Conservation (phyloP, 352 stramenopile genomes). For the Blastocystis hominis region DNA sequence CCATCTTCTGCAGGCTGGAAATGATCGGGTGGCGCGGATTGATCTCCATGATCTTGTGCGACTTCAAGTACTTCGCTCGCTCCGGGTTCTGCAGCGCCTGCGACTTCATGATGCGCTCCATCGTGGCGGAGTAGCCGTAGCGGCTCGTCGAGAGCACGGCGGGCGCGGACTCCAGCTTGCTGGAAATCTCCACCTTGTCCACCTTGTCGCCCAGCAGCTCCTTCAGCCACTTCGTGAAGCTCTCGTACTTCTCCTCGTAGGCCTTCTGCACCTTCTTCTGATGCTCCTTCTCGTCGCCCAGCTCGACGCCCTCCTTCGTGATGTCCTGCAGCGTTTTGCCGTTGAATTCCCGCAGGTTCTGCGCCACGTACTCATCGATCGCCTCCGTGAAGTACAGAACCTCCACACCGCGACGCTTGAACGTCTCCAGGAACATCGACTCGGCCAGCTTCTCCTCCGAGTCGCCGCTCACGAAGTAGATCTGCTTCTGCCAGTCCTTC, state of each 20-base stretch:
- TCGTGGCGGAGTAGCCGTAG: conserved; percentile 95
- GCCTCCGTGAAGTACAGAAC: conserved; percentile 95
- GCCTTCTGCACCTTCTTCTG: conserved; percentile 83
- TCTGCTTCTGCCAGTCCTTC: conserved; percentile 96
- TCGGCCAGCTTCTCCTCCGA: conserved; percentile 80
- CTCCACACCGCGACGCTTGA: conserved; percentile 88
- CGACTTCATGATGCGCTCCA: conserved; percentile 96
- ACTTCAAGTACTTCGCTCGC: conserved; percentile 63
- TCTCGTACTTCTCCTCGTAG: conserved; percentile 89
- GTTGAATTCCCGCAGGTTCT: conserved; percentile 81
- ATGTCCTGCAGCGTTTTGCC: conserved; percentile 88
- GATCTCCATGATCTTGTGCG: conserved; percentile 88
- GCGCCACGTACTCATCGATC: conserved; percentile 92
- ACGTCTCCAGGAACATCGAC: conserved; percentile 89
- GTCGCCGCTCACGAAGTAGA: conserved; percentile 94
- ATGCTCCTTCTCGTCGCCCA: conserved; percentile 91
- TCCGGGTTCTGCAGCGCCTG: conserved; percentile 84
- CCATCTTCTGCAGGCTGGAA: conserved; percentile 79
- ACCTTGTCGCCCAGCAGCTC: conserved; percentile 83
- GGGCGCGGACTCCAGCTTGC: conserved; percentile 81
- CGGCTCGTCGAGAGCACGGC: conserved; percentile 88
- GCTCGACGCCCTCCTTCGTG: too few species aligned
- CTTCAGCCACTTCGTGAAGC: too few species aligned
- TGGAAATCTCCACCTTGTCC: conserved; percentile 83
- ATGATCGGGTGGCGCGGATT: conserved; percentile 98